These are phyloP conservation scores for Madurella fahalii DNA, from an alignment of 2,329 filamentous ascomycete species.

Conservation along the genomic window DNA sequence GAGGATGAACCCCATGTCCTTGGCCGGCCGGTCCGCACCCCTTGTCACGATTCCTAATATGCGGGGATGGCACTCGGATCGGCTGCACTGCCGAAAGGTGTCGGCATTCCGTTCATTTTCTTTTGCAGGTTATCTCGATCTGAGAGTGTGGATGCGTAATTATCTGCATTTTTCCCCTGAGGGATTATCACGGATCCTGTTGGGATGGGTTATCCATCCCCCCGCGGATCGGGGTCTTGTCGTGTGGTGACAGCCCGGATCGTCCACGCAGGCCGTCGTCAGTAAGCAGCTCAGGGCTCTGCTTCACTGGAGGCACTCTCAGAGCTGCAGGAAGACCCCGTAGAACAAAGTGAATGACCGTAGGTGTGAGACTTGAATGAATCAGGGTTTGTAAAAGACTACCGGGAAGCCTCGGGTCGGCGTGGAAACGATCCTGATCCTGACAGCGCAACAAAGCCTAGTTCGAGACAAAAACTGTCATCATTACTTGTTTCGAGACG, in stretches of 20 bases:
- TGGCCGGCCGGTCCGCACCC: slow-evolving; percentile 10
- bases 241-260: background rate
- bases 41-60: slow-evolving; percentile 9
- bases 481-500: too few relatives aligned
- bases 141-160: background rate
- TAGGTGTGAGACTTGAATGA: too few relatives aligned
- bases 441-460: too few relatives aligned
- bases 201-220: too few relatives aligned
- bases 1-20: slow-evolving; percentile 2
- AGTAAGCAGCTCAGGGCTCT: background rate
- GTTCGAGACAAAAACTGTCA: too few relatives aligned
- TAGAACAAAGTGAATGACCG: background rate
- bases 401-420: too few relatives aligned
- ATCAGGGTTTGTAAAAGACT: too few relatives aligned
- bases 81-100: slow-evolving; percentile 11
- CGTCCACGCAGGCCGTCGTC: background rate
- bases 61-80: slow-evolving; percentile 8
- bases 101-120: slow-evolving; percentile 7
- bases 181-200: too few relatives aligned
- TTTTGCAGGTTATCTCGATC: background rate
- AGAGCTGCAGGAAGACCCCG: background rate
- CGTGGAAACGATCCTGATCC: too few relatives aligned
- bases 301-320: background rate
- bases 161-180: background rate
- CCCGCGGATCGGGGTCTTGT: background rate